Evolutionary conservation across 495 filamentous ascomycete species (phyloP).

Genomic region (Letharia lupina): DNA sequence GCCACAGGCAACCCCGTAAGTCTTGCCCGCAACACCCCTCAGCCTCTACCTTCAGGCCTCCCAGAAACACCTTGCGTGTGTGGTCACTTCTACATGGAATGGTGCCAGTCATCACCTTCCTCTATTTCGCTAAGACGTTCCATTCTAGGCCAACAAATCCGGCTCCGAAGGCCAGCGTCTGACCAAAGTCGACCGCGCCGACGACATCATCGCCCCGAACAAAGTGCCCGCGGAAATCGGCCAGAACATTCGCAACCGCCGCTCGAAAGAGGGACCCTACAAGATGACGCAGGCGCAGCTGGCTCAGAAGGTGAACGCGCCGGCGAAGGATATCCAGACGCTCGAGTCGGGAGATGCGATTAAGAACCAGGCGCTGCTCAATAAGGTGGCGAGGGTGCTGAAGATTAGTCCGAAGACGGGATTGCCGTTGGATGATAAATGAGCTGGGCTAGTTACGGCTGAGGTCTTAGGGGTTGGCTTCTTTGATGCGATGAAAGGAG

Average conservation of each 20-base stretch:
- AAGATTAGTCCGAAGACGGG: slow-evolving; percentile 28
- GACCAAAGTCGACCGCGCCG: slow-evolving; percentile 95
- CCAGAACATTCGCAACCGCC: slow-evolving; percentile 67
- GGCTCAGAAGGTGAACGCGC: slow-evolving; percentile 76
- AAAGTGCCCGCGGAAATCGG: slow-evolving; percentile 75
- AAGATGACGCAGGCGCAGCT: slow-evolving; percentile 98
- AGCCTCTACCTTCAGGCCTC: background rate
- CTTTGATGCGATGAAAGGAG: slow-evolving; percentile 3
- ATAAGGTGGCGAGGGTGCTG: slow-evolving; percentile 25
- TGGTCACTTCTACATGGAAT: background rate
- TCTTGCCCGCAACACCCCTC: slow-evolving; percentile 22
- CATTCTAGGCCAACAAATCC: slow-evolving; percentile 45
- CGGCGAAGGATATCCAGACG: slow-evolving; percentile 27
- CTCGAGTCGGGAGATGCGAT: slow-evolving; percentile 25
- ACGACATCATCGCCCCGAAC: slow-evolving; percentile 95
- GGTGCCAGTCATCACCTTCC: background rate
- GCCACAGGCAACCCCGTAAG: slow-evolving; percentile 67
- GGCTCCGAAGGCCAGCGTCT: slow-evolving; percentile 82
- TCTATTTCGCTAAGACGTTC: background rate
- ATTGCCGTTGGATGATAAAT: slow-evolving; percentile 25
- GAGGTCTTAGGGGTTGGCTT: background rate
- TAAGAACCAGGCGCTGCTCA: slow-evolving; percentile 26
- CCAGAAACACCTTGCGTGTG: background rate
- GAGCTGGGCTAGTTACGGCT: background rate
- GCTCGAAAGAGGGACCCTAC: slow-evolving; percentile 54